Percentiles rank a stretch among this genome's conserved stretches.
Conservation (phyloP, 140 eudicot genomes). For the Cichorium intybus region DNA sequence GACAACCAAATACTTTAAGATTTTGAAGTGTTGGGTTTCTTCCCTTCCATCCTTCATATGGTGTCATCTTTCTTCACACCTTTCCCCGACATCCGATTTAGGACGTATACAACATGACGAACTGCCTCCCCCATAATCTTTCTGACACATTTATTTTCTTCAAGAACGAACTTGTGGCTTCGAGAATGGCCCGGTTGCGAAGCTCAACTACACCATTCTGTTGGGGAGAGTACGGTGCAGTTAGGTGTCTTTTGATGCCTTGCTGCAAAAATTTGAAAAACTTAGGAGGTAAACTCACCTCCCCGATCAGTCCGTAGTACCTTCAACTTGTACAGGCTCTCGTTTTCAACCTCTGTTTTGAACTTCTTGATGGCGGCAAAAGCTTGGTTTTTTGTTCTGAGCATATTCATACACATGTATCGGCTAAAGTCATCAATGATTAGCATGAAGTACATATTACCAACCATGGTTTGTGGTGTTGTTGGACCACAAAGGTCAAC, state of each 20-base stretch:
- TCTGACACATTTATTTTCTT: too few relatives aligned
- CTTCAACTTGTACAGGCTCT: not conserved
- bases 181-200: not conserved
- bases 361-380: not conserved
- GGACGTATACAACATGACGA: too few relatives aligned
- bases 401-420: not conserved
- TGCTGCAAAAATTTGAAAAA: not conserved
- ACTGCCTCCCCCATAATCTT: too few relatives aligned
- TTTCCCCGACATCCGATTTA: not conserved
- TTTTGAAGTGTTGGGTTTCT: too few relatives aligned
- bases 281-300: not conserved
- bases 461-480: not conserved
- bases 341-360: not conserved
- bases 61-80: not conserved
- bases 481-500: slow-evolving; percentile 3
- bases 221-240: not conserved
- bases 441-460: not conserved
- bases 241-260: not conserved
- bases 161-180: too few relatives aligned
- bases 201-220: not conserved
- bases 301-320: not conserved
- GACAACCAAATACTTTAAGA: too few relatives aligned
- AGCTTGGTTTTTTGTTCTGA: not conserved
- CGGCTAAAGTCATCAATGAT: not conserved
- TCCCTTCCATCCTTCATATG: too few relatives aligned